phyloP scores from a whole-genome alignment of 495 filamentous ascomycete genomes.

The Talaromyces liani region DNA sequence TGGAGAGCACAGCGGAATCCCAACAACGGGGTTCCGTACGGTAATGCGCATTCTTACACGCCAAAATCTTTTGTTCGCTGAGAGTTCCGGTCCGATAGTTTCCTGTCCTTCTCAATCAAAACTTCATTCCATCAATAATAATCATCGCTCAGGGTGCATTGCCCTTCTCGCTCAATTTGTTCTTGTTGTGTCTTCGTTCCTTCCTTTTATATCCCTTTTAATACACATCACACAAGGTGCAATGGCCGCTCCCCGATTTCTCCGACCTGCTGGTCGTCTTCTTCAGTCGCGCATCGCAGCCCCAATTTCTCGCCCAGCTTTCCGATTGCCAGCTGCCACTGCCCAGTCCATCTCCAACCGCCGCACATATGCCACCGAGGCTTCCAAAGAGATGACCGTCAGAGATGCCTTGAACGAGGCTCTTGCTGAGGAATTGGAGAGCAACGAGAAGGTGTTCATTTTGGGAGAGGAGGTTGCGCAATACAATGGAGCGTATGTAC shows the following conservation, averaged over 20 bases:
- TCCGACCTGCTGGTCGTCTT: slow-evolving; percentile 74
- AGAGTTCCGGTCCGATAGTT: slow-evolving; percentile 4
- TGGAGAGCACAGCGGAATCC: background rate
- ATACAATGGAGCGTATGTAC: slow-evolving; percentile 86
- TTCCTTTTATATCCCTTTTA: slow-evolving; percentile 7
- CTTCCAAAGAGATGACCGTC: slow-evolving; percentile 85
- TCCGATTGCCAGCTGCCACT: slow-evolving; percentile 38
- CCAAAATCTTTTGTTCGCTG: slow-evolving; percentile 5
- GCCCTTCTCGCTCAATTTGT: slow-evolving; percentile 18
- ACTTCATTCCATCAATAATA: background rate
- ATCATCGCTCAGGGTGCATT: slow-evolving; percentile 5
- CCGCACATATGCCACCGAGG: slow-evolving; percentile 42
- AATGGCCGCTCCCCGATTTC: slow-evolving; percentile 65
- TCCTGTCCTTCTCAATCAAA: slow-evolving; percentile 9
- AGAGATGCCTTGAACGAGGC: slow-evolving; percentile 97
- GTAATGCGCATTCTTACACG: background rate
- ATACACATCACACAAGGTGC: slow-evolving; percentile 15
- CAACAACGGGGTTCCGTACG: slow-evolving; percentile 1
- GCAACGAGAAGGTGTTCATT: slow-evolving; percentile 88
- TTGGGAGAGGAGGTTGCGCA: slow-evolving; percentile 97
- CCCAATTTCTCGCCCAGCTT: slow-evolving; percentile 42
- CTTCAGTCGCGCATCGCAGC: slow-evolving; percentile 55
- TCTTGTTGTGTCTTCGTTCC: slow-evolving; percentile 14
- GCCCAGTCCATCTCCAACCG: slow-evolving; percentile 36
- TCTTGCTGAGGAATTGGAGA: slow-evolving; percentile 92